Conservation (phyloP, 352 stramenopile species). For the Globisporangium iwayamae region DNA sequence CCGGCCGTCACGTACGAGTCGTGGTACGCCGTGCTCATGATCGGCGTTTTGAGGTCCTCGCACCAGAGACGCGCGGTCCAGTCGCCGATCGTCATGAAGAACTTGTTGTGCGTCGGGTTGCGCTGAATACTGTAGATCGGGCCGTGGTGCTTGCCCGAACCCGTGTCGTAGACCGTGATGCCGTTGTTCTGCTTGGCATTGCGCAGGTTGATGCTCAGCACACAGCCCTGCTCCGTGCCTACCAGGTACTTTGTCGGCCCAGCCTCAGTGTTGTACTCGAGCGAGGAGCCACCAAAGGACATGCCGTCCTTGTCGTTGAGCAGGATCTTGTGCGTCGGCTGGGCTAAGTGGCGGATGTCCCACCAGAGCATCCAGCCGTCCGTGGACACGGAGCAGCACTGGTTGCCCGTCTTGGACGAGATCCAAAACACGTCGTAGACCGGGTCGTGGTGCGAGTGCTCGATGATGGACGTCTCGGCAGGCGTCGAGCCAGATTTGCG, state of each 20-base stretch:
- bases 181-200: constrained; percentile 97
- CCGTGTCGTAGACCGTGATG: constrained; percentile 95
- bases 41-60: constrained; percentile 96
- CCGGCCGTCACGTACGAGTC: constrained; percentile 94
- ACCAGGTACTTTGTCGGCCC: constrained; percentile 97
- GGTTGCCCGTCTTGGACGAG: constrained; percentile 94
- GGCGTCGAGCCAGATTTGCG: constrained; percentile 88
- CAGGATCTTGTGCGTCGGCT: constrained; percentile 81
- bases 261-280: constrained; percentile 97
- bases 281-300: constrained; percentile 90
- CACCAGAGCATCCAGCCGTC: constrained; percentile 93
- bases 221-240: constrained; percentile 95
- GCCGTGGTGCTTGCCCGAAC: constrained; percentile 93
- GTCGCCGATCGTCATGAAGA: constrained; percentile 97
- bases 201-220: constrained; percentile 93
- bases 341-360: constrained; percentile 85
- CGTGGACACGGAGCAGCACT: constrained; percentile 95
- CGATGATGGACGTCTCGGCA: constrained; percentile 92
- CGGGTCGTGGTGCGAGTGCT: constrained; percentile 97
- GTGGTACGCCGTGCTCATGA: constrained; percentile 97
- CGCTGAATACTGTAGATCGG: constrained; percentile 95
- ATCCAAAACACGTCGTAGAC: constrained; percentile 97
- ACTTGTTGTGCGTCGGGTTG: constrained; percentile 97
- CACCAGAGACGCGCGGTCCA: constrained; percentile 96
- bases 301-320: constrained; percentile 76